phyloP scores from a whole-genome alignment of 176 grass and related monocot species.

The Carex pumila region DNA sequence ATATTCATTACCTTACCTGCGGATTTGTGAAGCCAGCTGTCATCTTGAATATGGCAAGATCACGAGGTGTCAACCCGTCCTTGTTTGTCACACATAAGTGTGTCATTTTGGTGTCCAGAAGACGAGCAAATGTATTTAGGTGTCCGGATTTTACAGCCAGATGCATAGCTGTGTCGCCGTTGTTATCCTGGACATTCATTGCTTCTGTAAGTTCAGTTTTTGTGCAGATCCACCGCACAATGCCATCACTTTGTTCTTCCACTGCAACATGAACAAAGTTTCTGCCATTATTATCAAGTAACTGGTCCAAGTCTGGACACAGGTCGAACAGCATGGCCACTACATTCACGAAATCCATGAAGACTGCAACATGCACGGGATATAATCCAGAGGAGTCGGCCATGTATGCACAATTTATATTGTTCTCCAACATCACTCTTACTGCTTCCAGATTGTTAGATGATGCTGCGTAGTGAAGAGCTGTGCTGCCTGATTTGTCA shows the following conservation, averaged over 20 bases:
- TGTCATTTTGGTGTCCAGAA: not conserved
- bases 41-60: not conserved
- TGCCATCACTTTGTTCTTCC: fast-evolving
- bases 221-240: slow-evolving; percentile 11
- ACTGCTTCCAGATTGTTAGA: not conserved
- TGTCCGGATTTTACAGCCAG: not conserved
- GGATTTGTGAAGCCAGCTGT: not conserved
- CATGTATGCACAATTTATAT: not conserved
- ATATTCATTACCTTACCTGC: no score
- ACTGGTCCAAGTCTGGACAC: not conserved
- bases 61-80: not conserved
- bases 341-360: not conserved
- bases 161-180: not conserved
- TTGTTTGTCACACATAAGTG: not conserved
- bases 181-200: not conserved
- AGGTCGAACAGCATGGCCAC: not conserved
- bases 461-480: slow-evolving; percentile 3
- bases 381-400: not conserved
- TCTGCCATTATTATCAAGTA: slow-evolving; percentile 5
- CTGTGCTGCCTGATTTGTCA: not conserved
- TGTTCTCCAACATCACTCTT: not conserved
- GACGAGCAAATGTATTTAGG: not conserved
- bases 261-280: slow-evolving; percentile 35
- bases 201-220: not conserved
- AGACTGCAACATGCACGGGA: slow-evolving; percentile 25